These are phyloP conservation scores for Auriscalpium orientale DNA, from an alignment of 768 basidiomycete species.

Conservation along the genomic window DNA sequence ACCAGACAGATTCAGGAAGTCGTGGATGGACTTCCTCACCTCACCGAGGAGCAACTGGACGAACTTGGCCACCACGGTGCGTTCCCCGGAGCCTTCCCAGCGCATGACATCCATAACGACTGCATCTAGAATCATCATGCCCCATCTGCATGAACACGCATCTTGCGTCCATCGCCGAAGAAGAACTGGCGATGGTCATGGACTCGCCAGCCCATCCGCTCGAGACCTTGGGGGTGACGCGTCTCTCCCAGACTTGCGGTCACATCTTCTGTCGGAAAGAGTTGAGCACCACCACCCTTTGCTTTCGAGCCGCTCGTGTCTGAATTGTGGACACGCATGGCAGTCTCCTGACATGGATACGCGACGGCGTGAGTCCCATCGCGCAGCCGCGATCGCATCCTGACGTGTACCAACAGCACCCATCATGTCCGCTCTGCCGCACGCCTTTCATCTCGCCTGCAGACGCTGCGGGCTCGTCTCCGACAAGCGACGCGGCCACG, in stretches of 20 bases:
- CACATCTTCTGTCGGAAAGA: conserved; percentile 81
- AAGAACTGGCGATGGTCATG: conserved; percentile 57
- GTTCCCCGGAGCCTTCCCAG: not conserved
- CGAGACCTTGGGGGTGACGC: conserved; percentile 70
- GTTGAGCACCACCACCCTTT: conserved; percentile 34
- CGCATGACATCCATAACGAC: not conserved
- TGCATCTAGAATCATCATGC: conserved; percentile 54
- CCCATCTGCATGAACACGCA: conserved; percentile 71
- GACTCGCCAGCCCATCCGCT: conserved; percentile 68
- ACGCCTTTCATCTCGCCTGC: conserved; percentile 29
- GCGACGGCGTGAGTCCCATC: conserved; percentile 7
- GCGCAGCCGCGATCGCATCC: not conserved
- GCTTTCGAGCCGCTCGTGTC: not conserved
- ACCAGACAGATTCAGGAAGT: conserved; percentile 31
- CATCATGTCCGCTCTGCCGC: conserved; percentile 64
- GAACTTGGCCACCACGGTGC: conserved; percentile 41
- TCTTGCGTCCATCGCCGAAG: conserved; percentile 62
- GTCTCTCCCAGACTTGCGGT: conserved; percentile 32
- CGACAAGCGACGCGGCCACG: not conserved
- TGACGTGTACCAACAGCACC: conserved; percentile 33
- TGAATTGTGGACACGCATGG: not conserved
- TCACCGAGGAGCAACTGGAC: conserved; percentile 43
- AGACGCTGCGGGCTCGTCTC: no score
- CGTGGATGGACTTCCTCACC: conserved; percentile 37
- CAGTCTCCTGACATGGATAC: conserved; percentile 14